Base-by-base conservation (phyloP, 129 eudicot genomes). In the Lactuca sativa region DNA sequence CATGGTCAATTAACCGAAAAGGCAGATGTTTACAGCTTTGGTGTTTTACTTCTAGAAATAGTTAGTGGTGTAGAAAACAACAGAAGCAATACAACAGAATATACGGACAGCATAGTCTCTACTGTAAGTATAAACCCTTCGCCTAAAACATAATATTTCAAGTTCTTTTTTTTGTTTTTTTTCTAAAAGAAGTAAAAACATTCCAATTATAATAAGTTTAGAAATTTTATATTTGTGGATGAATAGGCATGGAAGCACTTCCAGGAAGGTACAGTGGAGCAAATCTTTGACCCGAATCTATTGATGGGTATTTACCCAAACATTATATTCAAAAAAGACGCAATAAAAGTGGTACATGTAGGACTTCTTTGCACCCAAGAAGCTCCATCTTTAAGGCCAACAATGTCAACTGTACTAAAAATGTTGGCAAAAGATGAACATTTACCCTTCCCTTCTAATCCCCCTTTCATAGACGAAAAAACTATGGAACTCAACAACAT, bases 281-380 rank as follows among this genome's bases (percentile, higher is more conserved):
- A 88, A 76, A 75, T 88, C 21, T 70, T 88, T 44, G 96, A 85
- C 41, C 85, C 91, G 10, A 85, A 88, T 70, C 72, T 88, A 68
- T 53, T 78, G 79, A 9, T 81, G 71, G 81, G 76, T n/a, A 62
- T 76, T 37, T 77, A 79, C 31, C 77, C 73, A 16, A 70, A 73
- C 12, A 17, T 5, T 47, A 59, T 49, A 31, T 44, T 67, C 31
- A 78, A 69, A 48, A 58, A 47, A 1, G 92, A 86, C 65, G 71
- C 74, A 5, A 14, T 71, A 36, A 80, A 84, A 57, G 87, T 89
- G 72, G 77, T 83, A 61, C 96, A 89, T 18, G 76, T 89, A 37
- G 92, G 89, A 54, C 96, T 89, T 18, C 67, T 86, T 61, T 89
- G 96, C 89, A 74, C 80, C 65, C 96, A 89, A 80, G 92, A 89